These are phyloP conservation scores for Teratosphaeria viscida DNA, from an alignment of 2,329 filamentous ascomycete species.

Conservation along the genomic window DNA sequence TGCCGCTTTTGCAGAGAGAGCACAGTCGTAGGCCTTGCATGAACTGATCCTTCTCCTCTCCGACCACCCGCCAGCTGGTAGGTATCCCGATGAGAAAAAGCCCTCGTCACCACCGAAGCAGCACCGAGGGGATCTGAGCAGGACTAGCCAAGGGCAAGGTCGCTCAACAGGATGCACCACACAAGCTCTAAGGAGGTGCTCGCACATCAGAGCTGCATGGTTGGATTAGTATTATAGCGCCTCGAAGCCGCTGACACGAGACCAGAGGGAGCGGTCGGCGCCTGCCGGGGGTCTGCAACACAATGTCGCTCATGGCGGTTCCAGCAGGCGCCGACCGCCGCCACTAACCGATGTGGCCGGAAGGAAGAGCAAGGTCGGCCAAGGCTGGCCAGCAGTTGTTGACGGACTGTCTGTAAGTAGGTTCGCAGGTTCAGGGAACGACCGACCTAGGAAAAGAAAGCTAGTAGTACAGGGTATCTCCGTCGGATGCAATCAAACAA, in stretches of 20 bases:
- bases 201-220: neutral
- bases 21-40: neutral
- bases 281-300: neutral
- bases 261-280: neutral
- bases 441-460: conserved; percentile 2
- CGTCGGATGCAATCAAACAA: neutral
- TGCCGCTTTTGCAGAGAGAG: neutral
- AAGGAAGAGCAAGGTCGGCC: neutral
- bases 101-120: neutral
- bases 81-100: conserved; percentile 1
- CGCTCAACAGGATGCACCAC: neutral
- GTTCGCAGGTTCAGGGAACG: neutral
- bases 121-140: neutral
- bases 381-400: too few species aligned
- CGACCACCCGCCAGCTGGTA: neutral
- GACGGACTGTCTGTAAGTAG: neutral
- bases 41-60: neutral
- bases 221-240: neutral
- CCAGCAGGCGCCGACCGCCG: too few species aligned
- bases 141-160: neutral
- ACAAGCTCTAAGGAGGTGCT: neutral
- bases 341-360: neutral
- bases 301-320: too few species aligned
- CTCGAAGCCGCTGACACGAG: too few species aligned
- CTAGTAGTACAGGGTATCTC: conserved; percentile 13